A percentile compares a stretch with the other conserved stretches of the same genome.
phyloP scores from a whole-genome alignment of 129 eudicot genomes.

The Lactuca saligna region DNA sequence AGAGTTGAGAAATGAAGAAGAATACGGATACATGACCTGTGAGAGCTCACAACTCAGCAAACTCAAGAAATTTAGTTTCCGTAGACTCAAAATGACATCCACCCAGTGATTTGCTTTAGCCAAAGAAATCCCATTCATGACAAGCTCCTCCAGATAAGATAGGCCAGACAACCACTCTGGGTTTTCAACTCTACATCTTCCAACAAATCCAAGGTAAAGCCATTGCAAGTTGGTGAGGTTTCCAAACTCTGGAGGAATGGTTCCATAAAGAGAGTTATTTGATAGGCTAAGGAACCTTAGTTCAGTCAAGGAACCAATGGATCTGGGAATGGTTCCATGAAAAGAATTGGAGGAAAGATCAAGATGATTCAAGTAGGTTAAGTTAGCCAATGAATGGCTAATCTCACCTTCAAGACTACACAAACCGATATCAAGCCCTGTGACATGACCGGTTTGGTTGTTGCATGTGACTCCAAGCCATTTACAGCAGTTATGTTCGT shows the following conservation, averaged over 20 bases:
- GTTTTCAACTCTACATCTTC: neutral
- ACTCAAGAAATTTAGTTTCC: neutral
- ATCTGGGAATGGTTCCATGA: neutral
- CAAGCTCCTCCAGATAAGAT: neutral
- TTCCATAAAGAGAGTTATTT: neutral
- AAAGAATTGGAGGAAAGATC: neutral
- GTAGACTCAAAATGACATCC: neutral
- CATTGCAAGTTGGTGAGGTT: constrained; percentile 1
- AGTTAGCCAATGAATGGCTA: neutral
- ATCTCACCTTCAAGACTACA: neutral
- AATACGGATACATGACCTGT: too few relatives aligned
- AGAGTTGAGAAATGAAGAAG: too few relatives aligned
- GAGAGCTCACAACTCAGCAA: neutral
- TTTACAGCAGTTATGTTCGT: neutral
- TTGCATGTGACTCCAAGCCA: neutral
- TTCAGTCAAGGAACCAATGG: neutral
- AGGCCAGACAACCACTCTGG: neutral
- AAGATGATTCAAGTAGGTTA: neutral
- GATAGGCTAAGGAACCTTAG: neutral
- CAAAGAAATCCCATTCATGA: neutral
- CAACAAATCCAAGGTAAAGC: neutral
- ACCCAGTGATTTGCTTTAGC: constrained; percentile 13
- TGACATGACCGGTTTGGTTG: neutral
- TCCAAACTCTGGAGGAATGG: constrained; percentile 6
- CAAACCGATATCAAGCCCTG: neutral